phyloP scores from a whole-genome alignment of 805 yeast genomes.

The Yarrowia keelungensis region DNA sequence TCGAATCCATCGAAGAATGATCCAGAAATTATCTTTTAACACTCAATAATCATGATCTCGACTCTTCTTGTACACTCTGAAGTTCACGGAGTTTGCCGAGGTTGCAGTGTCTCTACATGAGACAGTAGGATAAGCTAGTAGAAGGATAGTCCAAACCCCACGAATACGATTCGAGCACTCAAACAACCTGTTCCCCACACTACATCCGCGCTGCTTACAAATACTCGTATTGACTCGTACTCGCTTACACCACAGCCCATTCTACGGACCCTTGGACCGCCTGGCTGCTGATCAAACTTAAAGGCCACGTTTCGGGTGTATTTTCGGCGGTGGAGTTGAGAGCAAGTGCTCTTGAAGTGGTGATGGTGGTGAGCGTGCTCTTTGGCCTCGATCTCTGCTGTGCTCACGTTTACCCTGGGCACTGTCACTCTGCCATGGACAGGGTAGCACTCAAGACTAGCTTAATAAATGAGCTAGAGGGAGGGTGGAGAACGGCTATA shows the following conservation, averaged over 20 bases:
- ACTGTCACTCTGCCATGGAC: not conserved
- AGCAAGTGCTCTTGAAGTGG: constrained; percentile 30
- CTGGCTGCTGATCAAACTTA: constrained; percentile 24
- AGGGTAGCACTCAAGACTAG: not conserved
- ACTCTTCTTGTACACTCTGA: no score
- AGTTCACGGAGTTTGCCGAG: no score
- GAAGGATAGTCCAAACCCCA: no score
- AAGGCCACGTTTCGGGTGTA: constrained; percentile 13
- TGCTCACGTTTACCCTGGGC: constrained; percentile 10
- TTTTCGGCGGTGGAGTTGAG: constrained; percentile 3
- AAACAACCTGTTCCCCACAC: no score
- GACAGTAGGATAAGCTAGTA: no score
- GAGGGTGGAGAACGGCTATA: no score
- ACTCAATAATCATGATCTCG: no score
- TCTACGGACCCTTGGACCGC: not conserved
- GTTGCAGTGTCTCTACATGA: no score
- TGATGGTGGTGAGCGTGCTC: constrained; percentile 2
- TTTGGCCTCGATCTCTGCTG: not conserved
- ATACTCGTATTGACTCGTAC: not conserved
- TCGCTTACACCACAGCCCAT: not conserved
- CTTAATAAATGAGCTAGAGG: not conserved
- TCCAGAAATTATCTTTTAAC: no score
- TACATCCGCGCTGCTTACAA: not conserved
- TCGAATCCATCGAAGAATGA: no score
- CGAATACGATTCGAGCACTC: no score